These are phyloP conservation scores for Leccinum subspadiceum DNA, from an alignment of 1,284 basidiomycete species.

Conservation along the genomic window DNA sequence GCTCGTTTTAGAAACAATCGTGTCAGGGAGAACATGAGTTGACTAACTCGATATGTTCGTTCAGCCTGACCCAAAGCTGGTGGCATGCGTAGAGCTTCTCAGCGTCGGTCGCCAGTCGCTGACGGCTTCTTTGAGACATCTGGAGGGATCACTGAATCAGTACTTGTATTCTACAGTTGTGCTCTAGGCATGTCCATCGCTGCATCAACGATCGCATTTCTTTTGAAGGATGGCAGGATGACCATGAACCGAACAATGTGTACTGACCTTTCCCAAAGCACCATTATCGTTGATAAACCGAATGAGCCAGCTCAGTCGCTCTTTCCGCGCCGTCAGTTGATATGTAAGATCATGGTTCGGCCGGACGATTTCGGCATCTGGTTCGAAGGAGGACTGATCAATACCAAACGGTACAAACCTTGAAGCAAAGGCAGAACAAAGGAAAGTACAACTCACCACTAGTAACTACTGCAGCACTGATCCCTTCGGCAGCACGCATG, in stretches of 20 bases:
- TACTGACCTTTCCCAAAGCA: conserved; percentile 65
- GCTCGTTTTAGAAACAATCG: conserved; percentile 4
- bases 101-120: conserved; percentile 80
- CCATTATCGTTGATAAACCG: conserved; percentile 86
- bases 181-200: not conserved
- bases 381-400: not conserved
- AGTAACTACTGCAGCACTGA: conserved; percentile 72
- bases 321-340: conserved; percentile 76
- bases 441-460: conserved; percentile 47
- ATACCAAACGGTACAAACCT: not conserved
- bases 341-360: conserved; percentile 78
- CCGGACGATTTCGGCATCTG: conserved; percentile 73
- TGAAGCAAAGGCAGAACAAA: not conserved
- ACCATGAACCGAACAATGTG: not conserved
- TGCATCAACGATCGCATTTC: not conserved
- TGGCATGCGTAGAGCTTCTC: conserved; percentile 85
- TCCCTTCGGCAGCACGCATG: conserved; percentile 75
- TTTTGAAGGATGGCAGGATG: not conserved
- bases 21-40: not conserved
- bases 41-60: conserved; percentile 64
- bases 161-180: not conserved
- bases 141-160: conserved; percentile 32
- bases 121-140: conserved; percentile 79
- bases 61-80: conserved; percentile 84
- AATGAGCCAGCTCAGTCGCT: conserved; percentile 79